Base-by-base conservation (phyloP, 352 stramenopile genomes). In the Aphanomyces euteiches region DNA sequence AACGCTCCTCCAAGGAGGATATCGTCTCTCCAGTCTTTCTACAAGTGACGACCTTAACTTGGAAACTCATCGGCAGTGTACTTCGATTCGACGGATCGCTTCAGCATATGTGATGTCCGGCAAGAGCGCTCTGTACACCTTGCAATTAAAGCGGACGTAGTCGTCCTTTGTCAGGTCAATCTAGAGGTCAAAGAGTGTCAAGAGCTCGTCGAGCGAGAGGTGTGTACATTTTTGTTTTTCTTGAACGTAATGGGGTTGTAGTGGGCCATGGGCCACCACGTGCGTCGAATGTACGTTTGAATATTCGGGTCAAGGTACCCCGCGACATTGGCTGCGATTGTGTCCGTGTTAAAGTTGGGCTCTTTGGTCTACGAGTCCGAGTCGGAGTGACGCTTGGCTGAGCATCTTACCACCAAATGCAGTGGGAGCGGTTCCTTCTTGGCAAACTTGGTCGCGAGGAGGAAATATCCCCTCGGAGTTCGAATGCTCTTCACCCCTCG, bases 171-270 rank as follows among this genome's bases (percentile, higher is more conserved):
- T 70, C 10, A 70, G 56, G 13, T 54, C 43, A 17, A 70, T 19
- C 64, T 70, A 61, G 5, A 38, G n/a, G 7, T 13, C 50, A 21
- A 57, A 19, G n/a, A 10, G 39, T 3, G 7, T n/a, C n/a, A 17
- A 19, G 7, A 8, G 13, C 12, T 10, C 36, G 28, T 28, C 28
- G 28, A 28, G 28, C 28, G 28, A 28, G 28, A 28, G 28, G 28
- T 28, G 41, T 8, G 19, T 56, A 70, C 64, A 45, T 61, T 21
- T 17, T 61, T 47, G 21, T 70, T 40, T 8, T 50, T 47, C 40
- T 64, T 70, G 64, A 70, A 70, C 37, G 17, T 17, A 38, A 70
- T 70, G 7, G 64, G 64, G 36, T 70, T 70, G 54, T 63, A 70
- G 38, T 70, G 64, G 13, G 64, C 64, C 7, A 70, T 36, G 8